A percentile compares a stretch with the other conserved stretches of the same genome.
These are phyloP conservation scores for Anastatica hierochuntica DNA, from an alignment of 345 rosid species.

Conservation along the genomic window DNA sequence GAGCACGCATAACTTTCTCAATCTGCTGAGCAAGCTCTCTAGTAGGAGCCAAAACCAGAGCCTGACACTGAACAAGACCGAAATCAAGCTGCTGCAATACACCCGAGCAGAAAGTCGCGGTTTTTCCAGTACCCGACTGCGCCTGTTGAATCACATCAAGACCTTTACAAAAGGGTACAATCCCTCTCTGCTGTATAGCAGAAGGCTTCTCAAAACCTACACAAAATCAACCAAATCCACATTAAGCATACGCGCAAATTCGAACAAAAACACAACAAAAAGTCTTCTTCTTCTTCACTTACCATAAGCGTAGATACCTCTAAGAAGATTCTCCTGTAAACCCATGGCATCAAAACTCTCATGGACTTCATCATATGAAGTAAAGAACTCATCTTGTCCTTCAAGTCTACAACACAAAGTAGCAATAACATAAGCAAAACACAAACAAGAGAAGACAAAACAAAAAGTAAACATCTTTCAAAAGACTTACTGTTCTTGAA, in stretches of 20 bases:
- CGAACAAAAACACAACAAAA: no score
- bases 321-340: not conserved
- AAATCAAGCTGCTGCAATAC: not conserved
- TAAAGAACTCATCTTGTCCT: not conserved
- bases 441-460: not conserved
- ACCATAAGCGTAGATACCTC: not conserved
- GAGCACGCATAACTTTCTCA: not conserved
- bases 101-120: not conserved
- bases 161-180: not conserved
- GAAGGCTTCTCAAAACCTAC: not conserved
- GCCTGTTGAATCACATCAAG: not conserved
- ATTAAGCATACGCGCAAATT: no score
- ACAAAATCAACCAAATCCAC: no score
- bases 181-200: not conserved
- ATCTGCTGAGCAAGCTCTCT: not conserved
- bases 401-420: not conserved
- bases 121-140: not conserved
- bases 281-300: not conserved
- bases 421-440: not conserved
- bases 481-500: not conserved
- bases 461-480: no score
- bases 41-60: not conserved
- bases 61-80: not conserved
- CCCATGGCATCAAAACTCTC: not conserved
- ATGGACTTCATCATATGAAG: not conserved